Conservation (phyloP, 768 basidiomycete genomes). For the Kondoa subrosea region DNA sequence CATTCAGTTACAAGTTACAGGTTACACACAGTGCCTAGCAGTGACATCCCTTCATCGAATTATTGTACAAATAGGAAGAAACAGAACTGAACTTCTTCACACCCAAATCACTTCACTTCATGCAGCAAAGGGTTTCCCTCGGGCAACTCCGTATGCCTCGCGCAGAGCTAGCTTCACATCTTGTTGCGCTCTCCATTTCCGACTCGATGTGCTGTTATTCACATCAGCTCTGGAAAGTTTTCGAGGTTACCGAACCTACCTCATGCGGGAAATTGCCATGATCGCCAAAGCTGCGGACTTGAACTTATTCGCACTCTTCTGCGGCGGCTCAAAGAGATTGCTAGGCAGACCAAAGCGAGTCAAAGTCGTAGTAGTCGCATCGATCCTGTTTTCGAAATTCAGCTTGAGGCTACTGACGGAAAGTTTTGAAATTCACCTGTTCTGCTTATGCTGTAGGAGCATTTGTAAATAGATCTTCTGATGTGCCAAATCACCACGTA, state of each 20-base stretch:
- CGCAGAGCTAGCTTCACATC: slow-evolving; percentile 18
- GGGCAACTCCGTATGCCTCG: slow-evolving; percentile 21
- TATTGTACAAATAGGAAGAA: neutral
- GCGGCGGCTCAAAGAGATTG: neutral
- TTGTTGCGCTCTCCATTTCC: slow-evolving; percentile 17
- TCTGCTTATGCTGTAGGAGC: slow-evolving; percentile 32
- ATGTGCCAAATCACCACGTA: slow-evolving; percentile 58
- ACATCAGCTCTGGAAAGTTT: neutral
- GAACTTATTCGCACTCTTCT: slow-evolving; percentile 7
- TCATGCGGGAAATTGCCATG: slow-evolving; percentile 22
- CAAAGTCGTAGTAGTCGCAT: slow-evolving; percentile 18
- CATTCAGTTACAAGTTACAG: no score
- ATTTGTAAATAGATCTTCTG: slow-evolving; percentile 77
- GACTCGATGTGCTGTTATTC: neutral
- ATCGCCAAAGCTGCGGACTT: slow-evolving; percentile 20
- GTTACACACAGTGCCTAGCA: neutral
- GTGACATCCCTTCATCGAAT: neutral
- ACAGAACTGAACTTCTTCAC: neutral
- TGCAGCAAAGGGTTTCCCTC: slow-evolving; percentile 22
- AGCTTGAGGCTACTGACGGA: neutral
- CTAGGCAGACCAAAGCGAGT: slow-evolving; percentile 11
- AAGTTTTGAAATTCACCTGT: slow-evolving; percentile 15
- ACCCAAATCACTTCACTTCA: neutral
- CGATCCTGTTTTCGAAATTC: slow-evolving; percentile 17
- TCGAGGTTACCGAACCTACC: neutral